Percentiles rank a stretch among this genome's conserved stretches.
Conservation (phyloP, 2,329 filamentous ascomycete species). For the Penicillium sp. region DNA sequence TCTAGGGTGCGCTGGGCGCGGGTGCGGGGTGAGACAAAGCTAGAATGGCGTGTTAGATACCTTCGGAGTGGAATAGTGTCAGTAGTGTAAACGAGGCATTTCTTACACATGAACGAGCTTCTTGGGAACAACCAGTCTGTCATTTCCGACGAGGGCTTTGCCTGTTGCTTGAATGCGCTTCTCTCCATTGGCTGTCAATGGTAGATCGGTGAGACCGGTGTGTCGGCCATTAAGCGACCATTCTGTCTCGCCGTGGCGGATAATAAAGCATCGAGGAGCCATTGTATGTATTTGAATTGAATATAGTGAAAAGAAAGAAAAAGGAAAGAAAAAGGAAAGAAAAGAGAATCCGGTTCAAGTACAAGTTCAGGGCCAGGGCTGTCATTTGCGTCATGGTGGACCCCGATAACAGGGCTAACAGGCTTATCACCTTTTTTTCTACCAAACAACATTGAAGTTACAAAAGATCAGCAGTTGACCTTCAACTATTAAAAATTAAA, state of each 20-base stretch:
- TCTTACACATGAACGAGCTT: slow-evolving; percentile 79
- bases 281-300: slow-evolving; percentile 22
- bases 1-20: slow-evolving; percentile 90
- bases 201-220: slow-evolving; percentile 82
- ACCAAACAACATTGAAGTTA: no score
- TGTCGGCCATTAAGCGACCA: slow-evolving; percentile 87
- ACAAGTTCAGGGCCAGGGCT: neutral
- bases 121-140: slow-evolving; percentile 78
- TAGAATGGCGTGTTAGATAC: slow-evolving; percentile 25
- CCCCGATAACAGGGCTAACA: slow-evolving; percentile 8
- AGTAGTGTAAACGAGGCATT: slow-evolving; percentile 28
- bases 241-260: slow-evolving; percentile 92
- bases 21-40: slow-evolving; percentile 81
- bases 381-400: slow-evolving; percentile 8
- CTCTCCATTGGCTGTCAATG: slow-evolving; percentile 78
- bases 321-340: neutral
- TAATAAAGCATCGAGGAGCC: slow-evolving; percentile 74
- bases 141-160: slow-evolving; percentile 76
- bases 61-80: neutral
- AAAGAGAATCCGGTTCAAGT: slow-evolving; percentile 4
- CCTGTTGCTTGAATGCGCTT: slow-evolving; percentile 75
- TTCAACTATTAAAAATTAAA: neutral
- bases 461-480: neutral
- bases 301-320: neutral
- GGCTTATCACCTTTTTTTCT: neutral